Percentiles rank a stretch among this genome's conserved stretches.
These are phyloP conservation scores for Phanerochaete carnosa DNA, from an alignment of 768 basidiomycete genomes.

Conservation along the genomic window DNA sequence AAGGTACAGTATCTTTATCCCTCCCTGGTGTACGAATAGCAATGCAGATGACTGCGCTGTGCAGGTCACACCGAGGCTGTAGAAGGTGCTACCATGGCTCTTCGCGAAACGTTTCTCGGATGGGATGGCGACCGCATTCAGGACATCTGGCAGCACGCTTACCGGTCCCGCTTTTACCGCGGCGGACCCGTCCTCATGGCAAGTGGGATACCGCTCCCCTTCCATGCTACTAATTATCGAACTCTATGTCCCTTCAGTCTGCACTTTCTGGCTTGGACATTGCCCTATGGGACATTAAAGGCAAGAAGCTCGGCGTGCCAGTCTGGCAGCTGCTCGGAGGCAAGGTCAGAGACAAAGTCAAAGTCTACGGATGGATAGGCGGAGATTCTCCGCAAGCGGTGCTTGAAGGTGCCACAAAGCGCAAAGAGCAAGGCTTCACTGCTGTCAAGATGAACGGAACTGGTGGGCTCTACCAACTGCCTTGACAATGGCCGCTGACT, in stretches of 20 bases:
- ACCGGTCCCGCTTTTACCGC: conserved; percentile 68
- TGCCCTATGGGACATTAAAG: conserved; percentile 76
- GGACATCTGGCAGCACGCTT: conserved; percentile 69
- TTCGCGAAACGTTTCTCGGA: conserved; percentile 57
- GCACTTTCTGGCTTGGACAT: conserved; percentile 63
- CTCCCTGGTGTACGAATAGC: no score
- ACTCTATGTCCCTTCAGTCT: conserved; percentile 30
- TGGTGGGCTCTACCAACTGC: conserved; percentile 28
- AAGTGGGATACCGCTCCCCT: not conserved
- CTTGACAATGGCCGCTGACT: not conserved
- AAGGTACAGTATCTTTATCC: conserved; percentile 27
- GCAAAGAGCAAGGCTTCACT: conserved; percentile 62
- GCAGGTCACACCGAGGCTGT: conserved; percentile 66
- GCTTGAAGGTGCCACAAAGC: conserved; percentile 43
- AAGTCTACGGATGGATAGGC: conserved; percentile 59
- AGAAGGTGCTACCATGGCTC: conserved; percentile 60
- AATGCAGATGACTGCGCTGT: not conserved
- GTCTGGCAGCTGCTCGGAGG: conserved; percentile 63
- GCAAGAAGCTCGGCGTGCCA: conserved; percentile 64
- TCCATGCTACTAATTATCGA: not conserved
- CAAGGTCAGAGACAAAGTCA: conserved; percentile 56
- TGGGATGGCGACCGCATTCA: conserved; percentile 64
- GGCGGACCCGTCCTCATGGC: conserved; percentile 73
- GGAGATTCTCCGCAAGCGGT: conserved; percentile 48
- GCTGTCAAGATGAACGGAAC: conserved; percentile 75